Conservation (phyloP, 371 early-diverging fungal species). For the Saksenaea vasiformis region DNA sequence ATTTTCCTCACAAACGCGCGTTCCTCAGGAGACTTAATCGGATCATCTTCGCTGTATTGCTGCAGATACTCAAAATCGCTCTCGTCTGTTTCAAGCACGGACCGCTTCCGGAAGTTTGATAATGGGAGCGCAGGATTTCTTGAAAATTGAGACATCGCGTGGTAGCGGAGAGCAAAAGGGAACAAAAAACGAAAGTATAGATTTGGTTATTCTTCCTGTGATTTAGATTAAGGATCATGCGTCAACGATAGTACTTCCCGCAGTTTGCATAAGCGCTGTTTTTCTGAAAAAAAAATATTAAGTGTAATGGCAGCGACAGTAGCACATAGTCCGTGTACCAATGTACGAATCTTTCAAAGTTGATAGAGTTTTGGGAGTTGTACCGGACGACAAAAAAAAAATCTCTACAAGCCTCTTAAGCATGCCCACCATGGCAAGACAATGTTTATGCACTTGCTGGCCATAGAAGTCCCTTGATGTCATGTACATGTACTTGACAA, state of each 20-base stretch:
- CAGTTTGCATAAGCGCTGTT: no score
- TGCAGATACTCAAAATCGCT: not conserved
- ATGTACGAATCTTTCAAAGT: no score
- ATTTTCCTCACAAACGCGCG: conserved; percentile 39
- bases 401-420: no score
- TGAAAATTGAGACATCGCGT: not conserved
- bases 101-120: not conserved
- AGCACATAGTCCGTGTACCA: no score
- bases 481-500: no score
- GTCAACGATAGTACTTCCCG: not conserved
- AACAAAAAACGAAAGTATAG: not conserved
- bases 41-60: not conserved
- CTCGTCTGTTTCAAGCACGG: not conserved
- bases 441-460: no score
- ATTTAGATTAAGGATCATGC: not conserved
- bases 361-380: no score
- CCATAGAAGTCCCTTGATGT: no score
- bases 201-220: not conserved
- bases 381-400: no score
- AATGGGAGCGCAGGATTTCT: not conserved
- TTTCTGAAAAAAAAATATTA: no score
- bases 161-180: not conserved
- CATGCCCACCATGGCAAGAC: no score
- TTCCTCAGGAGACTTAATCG: conserved; percentile 20
- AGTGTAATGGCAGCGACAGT: no score